These are phyloP conservation scores for Clitopilus passeckerianus DNA, from an alignment of 768 basidiomycete genomes.

Conservation along the genomic window DNA sequence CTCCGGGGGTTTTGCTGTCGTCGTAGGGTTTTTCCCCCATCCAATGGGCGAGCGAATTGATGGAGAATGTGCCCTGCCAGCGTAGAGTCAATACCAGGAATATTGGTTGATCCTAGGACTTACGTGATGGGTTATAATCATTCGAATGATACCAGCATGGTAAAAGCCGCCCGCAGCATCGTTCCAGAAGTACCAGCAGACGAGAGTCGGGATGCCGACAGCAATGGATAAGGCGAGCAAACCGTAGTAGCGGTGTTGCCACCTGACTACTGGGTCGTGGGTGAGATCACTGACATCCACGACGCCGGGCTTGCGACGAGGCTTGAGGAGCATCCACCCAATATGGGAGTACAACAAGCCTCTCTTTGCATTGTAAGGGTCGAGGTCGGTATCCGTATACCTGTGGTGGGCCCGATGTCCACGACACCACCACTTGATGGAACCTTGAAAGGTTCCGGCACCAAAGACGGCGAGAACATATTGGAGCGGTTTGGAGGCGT, in stretches of 20 bases:
- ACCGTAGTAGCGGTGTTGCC: conserved; percentile 85
- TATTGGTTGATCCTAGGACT: conserved; percentile 18
- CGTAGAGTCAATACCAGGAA: conserved; percentile 3
- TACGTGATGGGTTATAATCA: conserved; percentile 86
- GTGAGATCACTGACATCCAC: conserved; percentile 86
- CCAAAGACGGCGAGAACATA: conserved; percentile 82
- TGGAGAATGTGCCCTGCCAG: conserved; percentile 84
- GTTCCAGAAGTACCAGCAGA: conserved; percentile 80
- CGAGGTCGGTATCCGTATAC: conserved; percentile 95
- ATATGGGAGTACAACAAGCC: conserved; percentile 86
- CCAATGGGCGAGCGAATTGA: conserved; percentile 97
- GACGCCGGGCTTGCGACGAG: conserved; percentile 82
- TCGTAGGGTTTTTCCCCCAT: conserved; percentile 90
- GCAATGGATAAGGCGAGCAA: conserved; percentile 64
- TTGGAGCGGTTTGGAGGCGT: conserved; percentile 81
- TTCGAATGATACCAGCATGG: conserved; percentile 74
- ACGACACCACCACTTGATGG: conserved; percentile 98
- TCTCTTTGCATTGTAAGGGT: conserved; percentile 91
- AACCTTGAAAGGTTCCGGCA: conserved; percentile 91
- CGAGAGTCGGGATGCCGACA: conserved; percentile 66
- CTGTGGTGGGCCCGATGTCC: conserved; percentile 97
- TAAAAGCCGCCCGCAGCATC: conserved; percentile 84
- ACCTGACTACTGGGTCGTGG: conserved; percentile 73
- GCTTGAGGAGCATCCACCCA: conserved; percentile 92
- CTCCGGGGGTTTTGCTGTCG: conserved; percentile 90